Evolutionary conservation across 2,329 filamentous ascomycete species (phyloP).

Genomic region (Chrysoporthe cubensis): DNA sequence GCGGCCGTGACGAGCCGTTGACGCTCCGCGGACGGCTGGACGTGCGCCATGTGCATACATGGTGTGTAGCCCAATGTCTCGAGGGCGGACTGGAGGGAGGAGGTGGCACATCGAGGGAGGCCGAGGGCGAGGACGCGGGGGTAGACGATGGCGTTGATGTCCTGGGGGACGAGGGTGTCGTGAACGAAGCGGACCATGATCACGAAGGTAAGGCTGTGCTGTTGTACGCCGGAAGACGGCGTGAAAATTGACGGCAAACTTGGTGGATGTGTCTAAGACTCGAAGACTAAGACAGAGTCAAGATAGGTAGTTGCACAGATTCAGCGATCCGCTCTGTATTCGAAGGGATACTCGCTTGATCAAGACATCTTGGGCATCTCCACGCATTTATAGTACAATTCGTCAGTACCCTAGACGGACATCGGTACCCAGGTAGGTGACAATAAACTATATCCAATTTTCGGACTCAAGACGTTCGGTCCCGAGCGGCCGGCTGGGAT

Average conservation of each 20-base stretch:
- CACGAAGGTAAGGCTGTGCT: neutral
- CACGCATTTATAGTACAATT: neutral
- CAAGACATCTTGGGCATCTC: neutral
- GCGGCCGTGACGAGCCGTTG: conserved; percentile 35
- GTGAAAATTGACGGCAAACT: neutral
- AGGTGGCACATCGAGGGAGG: conserved; percentile 42
- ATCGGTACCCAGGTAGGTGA: neutral
- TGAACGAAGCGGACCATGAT: conserved; percentile 27
- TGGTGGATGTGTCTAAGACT: neutral
- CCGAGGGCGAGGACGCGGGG: conserved; percentile 30
- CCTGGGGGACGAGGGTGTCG: conserved; percentile 16
- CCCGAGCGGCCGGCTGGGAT: neutral
- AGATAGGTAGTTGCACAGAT: neutral
- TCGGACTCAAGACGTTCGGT: conserved; percentile 8
- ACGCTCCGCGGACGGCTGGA: conserved; percentile 32
- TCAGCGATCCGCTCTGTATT: neutral
- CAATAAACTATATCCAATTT: neutral
- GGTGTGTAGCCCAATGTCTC: conserved; percentile 37
- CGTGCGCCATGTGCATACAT: conserved; percentile 39
- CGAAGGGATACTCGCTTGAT: neutral
- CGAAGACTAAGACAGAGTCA: neutral
- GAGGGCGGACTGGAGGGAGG: conserved; percentile 41
- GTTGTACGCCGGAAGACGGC: neutral
- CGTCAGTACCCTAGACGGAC: neutral
- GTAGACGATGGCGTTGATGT: conserved; percentile 6